Percentiles rank a stretch among this genome's conserved stretches.
phyloP scores from a whole-genome alignment of 495 filamentous ascomycete genomes.

The Penicillium pulvis region DNA sequence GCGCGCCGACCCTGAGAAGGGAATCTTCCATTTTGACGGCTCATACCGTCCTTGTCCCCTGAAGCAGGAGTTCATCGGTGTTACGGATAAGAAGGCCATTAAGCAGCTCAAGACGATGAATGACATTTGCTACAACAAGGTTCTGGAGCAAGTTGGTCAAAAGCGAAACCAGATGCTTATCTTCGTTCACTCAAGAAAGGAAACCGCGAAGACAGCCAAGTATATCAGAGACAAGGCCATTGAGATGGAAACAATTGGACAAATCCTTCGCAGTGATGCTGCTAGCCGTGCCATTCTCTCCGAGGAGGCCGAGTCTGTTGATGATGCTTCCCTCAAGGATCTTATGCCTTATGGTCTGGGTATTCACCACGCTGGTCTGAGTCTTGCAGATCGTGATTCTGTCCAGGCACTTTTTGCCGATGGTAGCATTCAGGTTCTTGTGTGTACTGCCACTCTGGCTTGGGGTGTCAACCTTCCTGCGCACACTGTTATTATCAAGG shows the following conservation, averaged over 20 bases:
- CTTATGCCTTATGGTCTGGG: conserved; percentile 95
- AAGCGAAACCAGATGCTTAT: conserved; percentile 96
- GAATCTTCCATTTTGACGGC: conserved; percentile 94
- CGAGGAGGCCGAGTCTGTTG: conserved; percentile 79
- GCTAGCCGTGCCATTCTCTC: conserved; percentile 85
- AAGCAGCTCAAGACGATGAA: conserved; percentile 99
- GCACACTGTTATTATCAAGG: conserved; percentile 96
- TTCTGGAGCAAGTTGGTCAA: conserved; percentile 91
- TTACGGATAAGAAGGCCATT: conserved; percentile 97
- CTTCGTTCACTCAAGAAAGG: conserved; percentile 97
- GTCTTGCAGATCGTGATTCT: conserved; percentile 84
- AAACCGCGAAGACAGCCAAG: conserved; percentile 95
- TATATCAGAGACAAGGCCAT: conserved; percentile 95
- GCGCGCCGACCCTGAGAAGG: conserved; percentile 81
- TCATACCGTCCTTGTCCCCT: conserved; percentile 92
- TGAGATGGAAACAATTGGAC: conserved; percentile 93
- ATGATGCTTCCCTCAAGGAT: conserved; percentile 89
- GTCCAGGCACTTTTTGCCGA: conserved; percentile 94
- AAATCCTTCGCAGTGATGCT: conserved; percentile 91
- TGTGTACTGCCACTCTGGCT: conserved; percentile 94
- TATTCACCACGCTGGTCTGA: conserved; percentile 98
- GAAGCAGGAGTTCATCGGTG: conserved; percentile 95
- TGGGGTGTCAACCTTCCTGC: conserved; percentile 99
- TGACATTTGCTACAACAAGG: conserved; percentile 96
- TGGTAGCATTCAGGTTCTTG: conserved; percentile 89